Base-by-base conservation (phyloP, 73 alveolate species). In the Paraurostyla sp. region DNA sequence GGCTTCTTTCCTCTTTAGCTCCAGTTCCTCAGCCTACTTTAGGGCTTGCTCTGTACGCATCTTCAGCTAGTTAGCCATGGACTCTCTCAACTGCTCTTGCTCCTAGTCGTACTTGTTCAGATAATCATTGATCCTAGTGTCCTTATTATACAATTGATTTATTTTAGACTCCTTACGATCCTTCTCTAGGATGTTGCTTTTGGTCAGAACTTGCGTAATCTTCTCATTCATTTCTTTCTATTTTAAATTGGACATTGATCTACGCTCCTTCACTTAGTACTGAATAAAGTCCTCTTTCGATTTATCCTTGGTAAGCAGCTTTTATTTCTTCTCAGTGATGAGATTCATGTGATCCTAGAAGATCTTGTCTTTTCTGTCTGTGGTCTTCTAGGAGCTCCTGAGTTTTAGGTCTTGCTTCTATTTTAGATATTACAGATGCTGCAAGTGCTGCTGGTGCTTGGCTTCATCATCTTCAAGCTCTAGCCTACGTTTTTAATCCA, bases 391-490 rank as follows among this genome's bases (percentile, higher is more conserved):
- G 3, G 45, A 60, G 23, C 51, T 29, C 25, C 32, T 60, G 6
- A 27, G 9, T 60, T 33, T 3, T 29, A 60, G 13, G 22, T 60
- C 78, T 60, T 60, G 15, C 32, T 27, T 60, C 32, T 60, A 30
- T 27, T 60, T 60, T 16, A 60, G 50, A 27, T 60, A 60, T 33
- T 7, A 13, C 50, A 60, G 7, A 6, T 60, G 45, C 3, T 7
- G 32, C 15, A 9, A 20, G 7, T 60, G 51, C 16, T 60, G 13
- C 15, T 60, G 4, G 29, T 29, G 6, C 32, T 32, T 30, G 6
- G 78, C 78, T 33, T 60, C 78, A 33, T 60, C 78, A 7, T 60
- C 78, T 4, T 60, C 45, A 30, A 60, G 50, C 6, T 60, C 78
- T 60, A 60, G 32, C 50, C 32, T 2, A 13, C 78, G 9, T 60